phyloP scores from a whole-genome alignment of 2,329 filamentous ascomycete genomes.

The Amphichorda felina region DNA sequence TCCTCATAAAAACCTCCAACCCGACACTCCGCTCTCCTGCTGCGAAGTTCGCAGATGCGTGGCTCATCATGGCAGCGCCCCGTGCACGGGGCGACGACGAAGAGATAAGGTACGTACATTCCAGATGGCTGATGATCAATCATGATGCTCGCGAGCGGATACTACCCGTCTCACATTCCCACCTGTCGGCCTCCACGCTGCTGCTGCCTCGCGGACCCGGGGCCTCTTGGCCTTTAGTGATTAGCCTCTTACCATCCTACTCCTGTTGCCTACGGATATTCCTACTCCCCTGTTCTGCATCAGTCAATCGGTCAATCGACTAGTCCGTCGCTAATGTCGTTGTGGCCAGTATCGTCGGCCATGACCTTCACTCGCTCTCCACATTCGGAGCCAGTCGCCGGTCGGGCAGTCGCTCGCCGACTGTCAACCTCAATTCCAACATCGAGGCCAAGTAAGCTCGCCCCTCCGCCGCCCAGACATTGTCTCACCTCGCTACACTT shows the following conservation, averaged over 20 bases:
- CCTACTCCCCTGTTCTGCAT: too few species aligned
- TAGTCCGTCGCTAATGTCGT: too few species aligned
- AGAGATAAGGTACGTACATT: not conserved
- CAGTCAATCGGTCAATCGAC: not conserved
- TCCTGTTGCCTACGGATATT: too few species aligned
- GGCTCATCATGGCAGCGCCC: constrained; percentile 1
- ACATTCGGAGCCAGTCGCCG: not conserved
- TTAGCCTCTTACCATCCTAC: too few species aligned
- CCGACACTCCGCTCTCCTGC: not conserved
- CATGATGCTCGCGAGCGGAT: not conserved
- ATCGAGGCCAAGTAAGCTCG: constrained; percentile 29
- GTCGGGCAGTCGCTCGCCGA: constrained; percentile 6
- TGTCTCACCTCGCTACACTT: too few species aligned
- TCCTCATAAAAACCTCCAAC: too few species aligned
- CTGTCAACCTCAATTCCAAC: constrained; percentile 31
- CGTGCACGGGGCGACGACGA: not conserved
- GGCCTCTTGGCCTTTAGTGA: too few species aligned
- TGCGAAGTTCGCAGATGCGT: not conserved
- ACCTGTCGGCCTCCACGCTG: too few species aligned
- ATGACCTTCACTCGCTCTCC: not conserved
- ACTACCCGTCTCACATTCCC: not conserved
- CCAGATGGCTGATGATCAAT: not conserved
- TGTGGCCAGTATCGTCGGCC: not conserved
- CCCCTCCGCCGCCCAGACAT: not conserved
- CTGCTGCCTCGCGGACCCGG: not conserved